A percentile compares a stretch with the other conserved stretches of the same genome.
Evolutionary conservation across 306 rosid genomes (phyloP).

Genomic region (Medicago truncatula): MtrunA17r5.0-ANR NC_053049.1:26816501-26817000

Average conservation of each 20-base stretch:
- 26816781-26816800: constrained; percentile 36
- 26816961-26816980: constrained; percentile 73
- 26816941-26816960: constrained; percentile 81
- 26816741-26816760: constrained; percentile 26
- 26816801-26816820: constrained; percentile 29
- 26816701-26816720: constrained; percentile 50
- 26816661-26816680: constrained; percentile 62
- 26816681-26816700: constrained; percentile 54
- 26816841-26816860: constrained; percentile 43
- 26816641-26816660: constrained; percentile 81
- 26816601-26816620: constrained; percentile 61
- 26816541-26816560: constrained; percentile 63
- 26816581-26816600: constrained; percentile 60
- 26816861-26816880: constrained; percentile 54
- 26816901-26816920: constrained; percentile 73
- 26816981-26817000: constrained; percentile 28
- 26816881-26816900: constrained; percentile 71
- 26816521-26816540: constrained; percentile 34
- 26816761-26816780: constrained; percentile 37
- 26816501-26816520: constrained; percentile 3
- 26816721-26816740: constrained; percentile 57
- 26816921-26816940: constrained; percentile 81
- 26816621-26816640: constrained; percentile 56
- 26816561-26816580: constrained; percentile 59
- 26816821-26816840: constrained; percentile 26